Conservation (phyloP, 371 early-diverging fungal species). For the Rhizopus microsporus region DNA sequence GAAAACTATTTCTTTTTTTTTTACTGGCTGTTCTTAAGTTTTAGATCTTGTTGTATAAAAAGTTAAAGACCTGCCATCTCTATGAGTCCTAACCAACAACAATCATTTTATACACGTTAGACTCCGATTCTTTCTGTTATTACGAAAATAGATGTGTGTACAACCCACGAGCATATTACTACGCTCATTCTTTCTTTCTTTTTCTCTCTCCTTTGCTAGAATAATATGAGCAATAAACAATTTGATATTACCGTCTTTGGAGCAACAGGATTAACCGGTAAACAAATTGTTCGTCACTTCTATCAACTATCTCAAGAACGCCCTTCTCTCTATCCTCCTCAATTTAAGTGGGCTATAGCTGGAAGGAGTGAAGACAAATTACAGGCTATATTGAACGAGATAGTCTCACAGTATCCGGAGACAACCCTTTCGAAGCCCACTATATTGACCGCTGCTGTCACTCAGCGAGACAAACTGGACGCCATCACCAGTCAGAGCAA, state of each 20-base stretch:
- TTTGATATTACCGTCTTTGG: slow-evolving; percentile 79
- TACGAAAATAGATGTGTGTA: too few species aligned
- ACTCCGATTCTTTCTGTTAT: not conserved
- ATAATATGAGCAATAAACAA: slow-evolving; percentile 1
- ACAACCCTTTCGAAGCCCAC: slow-evolving; percentile 37
- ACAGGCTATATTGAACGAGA: slow-evolving; percentile 26
- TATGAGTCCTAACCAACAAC: too few species aligned
- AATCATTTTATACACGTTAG: not conserved
- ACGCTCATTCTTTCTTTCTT: slow-evolving; percentile 1
- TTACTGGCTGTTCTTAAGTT: too few species aligned
- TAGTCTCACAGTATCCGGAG: slow-evolving; percentile 19
- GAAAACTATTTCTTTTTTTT: too few species aligned
- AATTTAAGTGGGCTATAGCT: slow-evolving; percentile 66
- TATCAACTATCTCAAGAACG: slow-evolving; percentile 32
- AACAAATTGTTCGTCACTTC: slow-evolving; percentile 71
- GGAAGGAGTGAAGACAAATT: slow-evolving; percentile 62
- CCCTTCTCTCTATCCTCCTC: slow-evolving; percentile 17
- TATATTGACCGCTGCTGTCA: slow-evolving; percentile 64
- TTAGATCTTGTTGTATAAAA: too few species aligned
- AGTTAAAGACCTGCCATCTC: too few species aligned
- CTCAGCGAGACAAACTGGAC: slow-evolving; percentile 55
- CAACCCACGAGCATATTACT: not conserved
- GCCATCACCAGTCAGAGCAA: slow-evolving; percentile 57
- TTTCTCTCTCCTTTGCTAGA: not conserved
- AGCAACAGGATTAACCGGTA: slow-evolving; percentile 86